Conservation (phyloP, 2,329 filamentous ascomycete species). For the Geosmithia morbida region DNA sequence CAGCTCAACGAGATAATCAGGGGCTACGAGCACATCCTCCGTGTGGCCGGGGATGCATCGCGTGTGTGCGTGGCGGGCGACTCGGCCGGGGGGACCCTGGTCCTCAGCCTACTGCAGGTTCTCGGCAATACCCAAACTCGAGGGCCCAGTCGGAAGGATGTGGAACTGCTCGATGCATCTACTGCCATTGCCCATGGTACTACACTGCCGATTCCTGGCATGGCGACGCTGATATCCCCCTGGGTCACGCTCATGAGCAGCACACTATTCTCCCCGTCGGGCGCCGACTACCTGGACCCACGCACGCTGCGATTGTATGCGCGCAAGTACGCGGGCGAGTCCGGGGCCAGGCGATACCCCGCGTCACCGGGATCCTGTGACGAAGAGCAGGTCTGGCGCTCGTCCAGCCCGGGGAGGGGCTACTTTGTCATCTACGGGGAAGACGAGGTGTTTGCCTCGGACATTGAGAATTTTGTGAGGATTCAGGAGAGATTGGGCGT, state of each 20-base stretch:
- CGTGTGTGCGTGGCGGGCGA: conserved; percentile 62
- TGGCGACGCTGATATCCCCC: conserved; percentile 65
- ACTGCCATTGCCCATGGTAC: background rate
- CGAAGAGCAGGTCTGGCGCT: conserved; percentile 50
- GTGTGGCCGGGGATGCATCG: conserved; percentile 36
- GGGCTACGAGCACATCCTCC: conserved; percentile 58
- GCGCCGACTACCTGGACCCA: conserved; percentile 61
- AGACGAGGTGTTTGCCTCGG: conserved; percentile 64
- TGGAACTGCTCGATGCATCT: conserved; percentile 3
- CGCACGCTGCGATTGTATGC: conserved; percentile 55
- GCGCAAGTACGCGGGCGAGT: conserved; percentile 44
- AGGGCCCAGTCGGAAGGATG: conserved; percentile 4
- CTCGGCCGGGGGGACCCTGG: conserved; percentile 63
- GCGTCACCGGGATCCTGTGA: conserved; percentile 56
- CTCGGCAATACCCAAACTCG: conserved; percentile 29
- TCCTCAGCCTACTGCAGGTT: conserved; percentile 58
- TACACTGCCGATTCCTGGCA: conserved; percentile 17
- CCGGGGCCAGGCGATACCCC: conserved; percentile 16
- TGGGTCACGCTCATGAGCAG: conserved; percentile 63
- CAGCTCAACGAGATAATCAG: conserved; percentile 57
- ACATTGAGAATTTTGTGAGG: conserved; percentile 46
- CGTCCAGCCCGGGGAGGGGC: conserved; percentile 50
- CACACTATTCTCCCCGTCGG: conserved; percentile 47
- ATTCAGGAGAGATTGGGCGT: conserved; percentile 38
- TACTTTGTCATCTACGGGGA: conserved; percentile 59